A percentile compares a stretch with the other conserved stretches of the same genome.
Conservation (phyloP, 371 early-diverging fungal genomes). For the Lichtheimia hyalospora region DNA sequence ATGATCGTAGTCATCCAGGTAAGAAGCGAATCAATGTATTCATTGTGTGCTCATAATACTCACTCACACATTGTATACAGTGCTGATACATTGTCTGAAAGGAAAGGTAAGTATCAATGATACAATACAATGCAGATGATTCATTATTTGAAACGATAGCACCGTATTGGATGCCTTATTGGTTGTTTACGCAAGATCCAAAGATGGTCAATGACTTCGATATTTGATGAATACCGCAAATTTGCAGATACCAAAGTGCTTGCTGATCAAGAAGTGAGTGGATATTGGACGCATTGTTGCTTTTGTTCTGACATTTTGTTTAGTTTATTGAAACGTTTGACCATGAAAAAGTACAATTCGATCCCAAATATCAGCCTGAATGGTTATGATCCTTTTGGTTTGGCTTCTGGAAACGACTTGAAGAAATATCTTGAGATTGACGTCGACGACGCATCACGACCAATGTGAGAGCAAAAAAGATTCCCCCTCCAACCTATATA, state of each 20-base stretch:
- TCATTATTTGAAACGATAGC: slow-evolving; percentile 33
- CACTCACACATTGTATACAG: slow-evolving; percentile 5
- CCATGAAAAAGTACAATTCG: slow-evolving; percentile 53
- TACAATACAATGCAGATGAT: neutral
- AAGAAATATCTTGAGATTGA: neutral
- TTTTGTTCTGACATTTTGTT: neutral
- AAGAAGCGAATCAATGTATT: neutral
- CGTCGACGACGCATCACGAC: slow-evolving; percentile 19
- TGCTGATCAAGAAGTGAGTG: slow-evolving; percentile 91
- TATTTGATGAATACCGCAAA: slow-evolving; percentile 93
- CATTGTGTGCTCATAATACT: neutral
- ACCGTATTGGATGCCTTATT: slow-evolving; percentile 91
- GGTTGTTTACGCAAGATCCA: slow-evolving; percentile 93
- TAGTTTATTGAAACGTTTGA: slow-evolving; percentile 79
- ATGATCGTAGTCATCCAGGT: slow-evolving; percentile 78
- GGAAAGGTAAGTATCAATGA: slow-evolving; percentile 67
- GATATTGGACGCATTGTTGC: neutral
- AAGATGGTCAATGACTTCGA: slow-evolving; percentile 92
- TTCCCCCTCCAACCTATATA: slow-evolving; percentile 26
- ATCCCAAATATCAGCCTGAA: slow-evolving; percentile 50
- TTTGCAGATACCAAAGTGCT: slow-evolving; percentile 91
- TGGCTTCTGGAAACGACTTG: no score
- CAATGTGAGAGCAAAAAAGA: slow-evolving; percentile 22
- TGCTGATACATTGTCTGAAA: slow-evolving; percentile 92
- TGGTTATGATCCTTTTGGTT: slow-evolving; percentile 36